These are phyloP conservation scores for Scenedesmus sp. DNA, from an alignment of 163 green algal species.

Conservation along the genomic window DNA sequence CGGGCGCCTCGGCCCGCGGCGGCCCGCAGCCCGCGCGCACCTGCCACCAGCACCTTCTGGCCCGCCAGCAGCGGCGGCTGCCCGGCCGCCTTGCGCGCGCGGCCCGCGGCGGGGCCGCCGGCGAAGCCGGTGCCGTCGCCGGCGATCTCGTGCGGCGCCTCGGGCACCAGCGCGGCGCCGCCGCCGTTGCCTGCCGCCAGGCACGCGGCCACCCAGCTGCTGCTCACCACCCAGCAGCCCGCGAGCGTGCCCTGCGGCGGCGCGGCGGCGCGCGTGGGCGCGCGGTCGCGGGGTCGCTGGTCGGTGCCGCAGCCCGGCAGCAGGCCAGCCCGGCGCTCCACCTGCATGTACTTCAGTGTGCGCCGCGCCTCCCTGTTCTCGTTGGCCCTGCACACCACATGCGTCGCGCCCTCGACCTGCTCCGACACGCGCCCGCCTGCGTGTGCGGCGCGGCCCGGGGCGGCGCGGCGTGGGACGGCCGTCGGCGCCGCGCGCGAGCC, in stretches of 20 bases:
- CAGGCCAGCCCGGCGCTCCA: background rate
- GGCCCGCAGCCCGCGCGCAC: background rate
- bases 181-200: background rate
- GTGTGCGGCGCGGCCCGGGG: conserved; percentile 13
- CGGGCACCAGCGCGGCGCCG: background rate
- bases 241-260: conserved; percentile 13
- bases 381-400: conserved; percentile 59
- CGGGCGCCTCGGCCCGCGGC: no score
- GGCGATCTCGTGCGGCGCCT: background rate
- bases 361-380: conserved; percentile 41
- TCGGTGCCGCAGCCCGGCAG: background rate
- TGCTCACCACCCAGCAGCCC: conserved; percentile 40
- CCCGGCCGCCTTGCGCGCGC: background rate
- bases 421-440: conserved; percentile 46
- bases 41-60: conserved; percentile 18
- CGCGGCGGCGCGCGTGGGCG: background rate
- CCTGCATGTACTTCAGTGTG: conserved; percentile 64
- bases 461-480: no score
- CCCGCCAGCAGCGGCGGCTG: conserved; percentile 7
- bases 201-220: conserved; percentile 30
- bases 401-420: conserved; percentile 40
- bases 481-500: background rate
- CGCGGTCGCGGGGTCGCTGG: background rate
- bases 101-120: conserved; percentile 16
- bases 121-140: conserved; percentile 6